phyloP scores from a whole-genome alignment of 1,284 basidiomycete genomes.

The Chalciporus sp. region DNA sequence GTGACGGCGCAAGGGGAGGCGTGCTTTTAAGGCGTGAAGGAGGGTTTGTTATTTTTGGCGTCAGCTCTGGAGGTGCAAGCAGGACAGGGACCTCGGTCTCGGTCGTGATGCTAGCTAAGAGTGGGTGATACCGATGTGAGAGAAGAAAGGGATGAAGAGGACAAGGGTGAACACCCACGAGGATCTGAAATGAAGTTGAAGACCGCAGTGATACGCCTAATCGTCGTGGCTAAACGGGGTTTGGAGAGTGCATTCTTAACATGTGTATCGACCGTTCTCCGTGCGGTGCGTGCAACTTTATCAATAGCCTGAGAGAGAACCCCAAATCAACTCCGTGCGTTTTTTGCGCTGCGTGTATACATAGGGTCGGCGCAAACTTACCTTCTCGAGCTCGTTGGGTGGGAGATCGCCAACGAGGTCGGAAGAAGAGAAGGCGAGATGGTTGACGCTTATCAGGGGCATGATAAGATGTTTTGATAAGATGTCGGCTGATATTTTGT shows the following conservation, averaged over 20 bases:
- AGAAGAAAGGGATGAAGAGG: background rate
- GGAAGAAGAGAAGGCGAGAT: conserved; percentile 64
- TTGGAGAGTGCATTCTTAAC: conserved; percentile 67
- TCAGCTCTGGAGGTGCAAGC: conserved; percentile 26
- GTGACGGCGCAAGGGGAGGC: conserved; percentile 7
- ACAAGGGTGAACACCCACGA: conserved; percentile 47
- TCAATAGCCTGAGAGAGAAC: conserved; percentile 55
- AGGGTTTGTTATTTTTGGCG: conserved; percentile 16
- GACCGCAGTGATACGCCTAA: conserved; percentile 69
- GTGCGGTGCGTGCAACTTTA: conserved; percentile 64
- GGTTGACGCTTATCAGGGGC: conserved; percentile 69
- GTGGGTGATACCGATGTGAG: conserved; percentile 16
- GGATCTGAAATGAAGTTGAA: conserved; percentile 63
- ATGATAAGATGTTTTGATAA: conserved; percentile 75
- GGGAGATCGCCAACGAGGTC: conserved; percentile 57
- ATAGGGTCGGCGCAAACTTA: conserved; percentile 27
- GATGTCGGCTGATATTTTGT: conserved; percentile 64
- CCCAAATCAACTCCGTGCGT: conserved; percentile 1
- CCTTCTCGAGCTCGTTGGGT: conserved; percentile 66
- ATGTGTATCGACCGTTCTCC: conserved; percentile 69
- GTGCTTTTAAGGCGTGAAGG: conserved; percentile 10
- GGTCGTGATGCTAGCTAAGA: conserved; percentile 46
- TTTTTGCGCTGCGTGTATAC: background rate
- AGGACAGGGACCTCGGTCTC: conserved; percentile 41
- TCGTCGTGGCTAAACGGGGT: conserved; percentile 62